phyloP scores from a whole-genome alignment of 2,329 filamentous ascomycete genomes.

The Phyllosticta citriasiana region DNA sequence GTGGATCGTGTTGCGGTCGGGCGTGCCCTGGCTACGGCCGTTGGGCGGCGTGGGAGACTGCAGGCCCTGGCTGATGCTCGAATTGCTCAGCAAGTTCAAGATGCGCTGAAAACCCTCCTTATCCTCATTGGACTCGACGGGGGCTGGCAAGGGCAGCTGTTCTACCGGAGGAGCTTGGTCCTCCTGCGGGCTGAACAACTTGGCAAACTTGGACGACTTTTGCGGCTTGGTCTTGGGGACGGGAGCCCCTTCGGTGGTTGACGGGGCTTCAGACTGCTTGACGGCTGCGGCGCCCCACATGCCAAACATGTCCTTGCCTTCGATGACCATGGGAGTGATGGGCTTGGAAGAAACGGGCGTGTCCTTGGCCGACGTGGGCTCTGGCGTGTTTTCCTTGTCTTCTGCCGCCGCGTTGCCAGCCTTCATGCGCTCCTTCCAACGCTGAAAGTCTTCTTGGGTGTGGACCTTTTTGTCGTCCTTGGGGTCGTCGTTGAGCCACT shows the following conservation, averaged over 20 bases:
- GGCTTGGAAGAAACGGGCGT: slow-evolving; percentile 31
- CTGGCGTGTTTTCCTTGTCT: slow-evolving; percentile 33
- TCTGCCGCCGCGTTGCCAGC: slow-evolving; percentile 42
- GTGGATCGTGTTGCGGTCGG: slow-evolving; percentile 7
- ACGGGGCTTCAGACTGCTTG: slow-evolving; percentile 15
- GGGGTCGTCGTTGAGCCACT: slow-evolving; percentile 70
- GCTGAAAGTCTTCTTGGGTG: slow-evolving; percentile 85
- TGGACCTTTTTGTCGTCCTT: slow-evolving; percentile 60
- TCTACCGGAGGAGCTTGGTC: slow-evolving; percentile 16
- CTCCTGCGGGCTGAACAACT: slow-evolving; percentile 47
- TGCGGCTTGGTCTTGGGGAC: slow-evolving; percentile 30
- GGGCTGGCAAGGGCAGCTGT: slow-evolving; percentile 9
- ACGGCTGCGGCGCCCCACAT: slow-evolving; percentile 43
- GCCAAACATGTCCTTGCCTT: slow-evolving; percentile 62
- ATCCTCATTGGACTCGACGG: slow-evolving; percentile 50
- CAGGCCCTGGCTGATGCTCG: slow-evolving; percentile 15
- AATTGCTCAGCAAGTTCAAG: slow-evolving; percentile 64
- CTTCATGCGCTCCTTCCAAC: slow-evolving; percentile 89
- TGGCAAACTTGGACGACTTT: slow-evolving; percentile 75
- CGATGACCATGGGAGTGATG: slow-evolving; percentile 52
- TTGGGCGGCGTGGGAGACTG: slow-evolving; percentile 8
- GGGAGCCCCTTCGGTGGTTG: slow-evolving; percentile 12
- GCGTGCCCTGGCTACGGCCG: background rate
- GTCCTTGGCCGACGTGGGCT: slow-evolving; percentile 18
- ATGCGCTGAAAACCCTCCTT: slow-evolving; percentile 79